Evolutionary conservation across 139 green algal species (phyloP).

Genomic region (Desmodesmus armatus): DNA sequence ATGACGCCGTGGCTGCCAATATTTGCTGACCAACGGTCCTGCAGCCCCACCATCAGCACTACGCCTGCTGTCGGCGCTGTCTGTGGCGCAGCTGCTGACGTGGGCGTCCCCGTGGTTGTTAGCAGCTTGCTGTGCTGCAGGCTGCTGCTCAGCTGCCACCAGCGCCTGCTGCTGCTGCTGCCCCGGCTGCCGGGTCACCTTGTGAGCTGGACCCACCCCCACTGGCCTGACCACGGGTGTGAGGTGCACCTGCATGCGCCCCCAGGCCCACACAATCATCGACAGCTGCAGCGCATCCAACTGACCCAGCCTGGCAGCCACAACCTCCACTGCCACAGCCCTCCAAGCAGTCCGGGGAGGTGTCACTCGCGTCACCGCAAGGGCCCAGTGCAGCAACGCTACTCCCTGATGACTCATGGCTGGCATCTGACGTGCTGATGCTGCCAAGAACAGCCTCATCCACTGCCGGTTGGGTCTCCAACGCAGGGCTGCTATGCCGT

Average conservation of each 20-base stretch:
- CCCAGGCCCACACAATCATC: constrained; percentile 18
- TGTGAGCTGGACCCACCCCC: not conserved
- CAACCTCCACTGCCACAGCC: not conserved
- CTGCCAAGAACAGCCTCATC: not conserved
- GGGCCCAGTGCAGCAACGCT: constrained; percentile 12
- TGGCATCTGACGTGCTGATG: not conserved
- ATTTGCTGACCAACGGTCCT: too few species aligned
- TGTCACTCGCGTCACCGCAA: constrained; percentile 5
- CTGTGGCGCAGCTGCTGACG: not conserved
- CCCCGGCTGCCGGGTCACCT: not conserved
- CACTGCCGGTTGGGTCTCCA: constrained; percentile 20
- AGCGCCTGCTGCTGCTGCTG: constrained; percentile 23
- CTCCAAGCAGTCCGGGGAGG: constrained; percentile 6
- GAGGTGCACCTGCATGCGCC: constrained; percentile 11
- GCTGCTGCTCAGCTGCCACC: not conserved
- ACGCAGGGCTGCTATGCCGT: constrained; percentile 20
- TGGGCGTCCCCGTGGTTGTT: not conserved
- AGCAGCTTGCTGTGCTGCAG: not conserved
- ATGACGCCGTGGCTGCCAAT: not conserved
- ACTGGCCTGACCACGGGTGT: not conserved
- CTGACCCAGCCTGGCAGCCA: not conserved
- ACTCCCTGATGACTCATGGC: not conserved
- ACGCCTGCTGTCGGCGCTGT: not conserved
- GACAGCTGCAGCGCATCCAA: constrained; percentile 3
- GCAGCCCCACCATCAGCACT: too few species aligned